phyloP scores from a whole-genome alignment of 169 alveolate species.

The Babesia ovata region DNA sequence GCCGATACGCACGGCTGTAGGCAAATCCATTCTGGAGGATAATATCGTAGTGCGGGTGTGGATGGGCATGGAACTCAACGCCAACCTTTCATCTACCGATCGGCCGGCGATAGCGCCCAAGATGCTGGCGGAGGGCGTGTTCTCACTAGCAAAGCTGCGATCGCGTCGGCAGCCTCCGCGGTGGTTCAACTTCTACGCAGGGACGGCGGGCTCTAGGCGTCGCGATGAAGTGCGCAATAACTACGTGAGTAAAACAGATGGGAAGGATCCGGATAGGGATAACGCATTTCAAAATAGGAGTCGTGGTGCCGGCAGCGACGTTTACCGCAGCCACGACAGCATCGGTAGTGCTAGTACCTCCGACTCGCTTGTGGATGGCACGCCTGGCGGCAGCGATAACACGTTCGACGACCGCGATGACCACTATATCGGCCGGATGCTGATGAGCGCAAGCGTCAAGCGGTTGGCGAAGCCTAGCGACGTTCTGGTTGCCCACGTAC shows the following conservation, averaged over 20 bases:
- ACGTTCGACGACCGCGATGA: slow-evolving; percentile 18
- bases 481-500: slow-evolving; percentile 84
- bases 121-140: slow-evolving; percentile 76
- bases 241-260: background rate
- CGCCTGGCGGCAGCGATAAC: background rate
- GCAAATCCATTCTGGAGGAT: slow-evolving; percentile 87
- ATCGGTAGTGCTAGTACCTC: background rate
- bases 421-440: slow-evolving; percentile 84
- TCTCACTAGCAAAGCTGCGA: slow-evolving; percentile 77
- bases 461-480: slow-evolving; percentile 79
- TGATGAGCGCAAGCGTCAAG: slow-evolving; percentile 86
- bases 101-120: slow-evolving; percentile 51
- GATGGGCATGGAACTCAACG: slow-evolving; percentile 72
- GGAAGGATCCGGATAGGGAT: background rate
- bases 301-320: background rate
- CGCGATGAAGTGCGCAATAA: background rate
- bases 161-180: slow-evolving; percentile 74
- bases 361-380: background rate
- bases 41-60: slow-evolving; percentile 85
- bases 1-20: slow-evolving; percentile 81
- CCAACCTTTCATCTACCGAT: background rate
- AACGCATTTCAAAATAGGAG: background rate
- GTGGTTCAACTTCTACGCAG: slow-evolving; percentile 89
- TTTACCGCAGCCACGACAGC: background rate
- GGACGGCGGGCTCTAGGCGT: slow-evolving; percentile 69